phyloP scores from a whole-genome alignment of 2,329 filamentous ascomycete species.

The Metarhizium rileyi region DNA sequence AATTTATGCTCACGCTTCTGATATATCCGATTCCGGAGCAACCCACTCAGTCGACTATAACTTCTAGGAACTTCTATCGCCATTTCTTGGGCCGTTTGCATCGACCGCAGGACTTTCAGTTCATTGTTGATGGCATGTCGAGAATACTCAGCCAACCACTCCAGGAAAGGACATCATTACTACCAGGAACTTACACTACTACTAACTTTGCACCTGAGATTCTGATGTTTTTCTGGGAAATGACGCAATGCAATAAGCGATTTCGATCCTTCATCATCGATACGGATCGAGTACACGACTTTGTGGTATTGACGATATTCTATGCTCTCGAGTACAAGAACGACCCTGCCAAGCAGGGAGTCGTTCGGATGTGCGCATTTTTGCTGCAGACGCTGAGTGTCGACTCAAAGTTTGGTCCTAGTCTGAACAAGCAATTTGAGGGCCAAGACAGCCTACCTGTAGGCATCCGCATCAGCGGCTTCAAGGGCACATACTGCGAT shows the following conservation, averaged over 20 bases:
- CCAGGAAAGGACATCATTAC: conserved; percentile 78
- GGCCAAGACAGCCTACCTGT: conserved; percentile 79
- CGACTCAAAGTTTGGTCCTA: conserved; percentile 80
- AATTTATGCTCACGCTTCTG: conserved; percentile 76
- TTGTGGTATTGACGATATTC: conserved; percentile 81
- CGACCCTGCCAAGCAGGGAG: conserved; percentile 78
- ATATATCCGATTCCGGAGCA: conserved; percentile 82
- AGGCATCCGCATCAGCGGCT: conserved; percentile 72
- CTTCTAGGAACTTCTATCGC: conserved; percentile 79
- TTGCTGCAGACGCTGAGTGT: conserved; percentile 90
- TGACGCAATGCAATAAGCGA: conserved; percentile 92
- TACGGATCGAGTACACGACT: conserved; percentile 86
- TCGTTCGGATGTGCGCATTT: conserved; percentile 97
- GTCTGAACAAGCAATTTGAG: conserved; percentile 81
- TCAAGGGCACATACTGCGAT: conserved; percentile 85
- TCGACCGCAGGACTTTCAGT: conserved; percentile 93
- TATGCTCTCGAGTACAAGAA: conserved; percentile 85
- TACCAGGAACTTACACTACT: conserved; percentile 72
- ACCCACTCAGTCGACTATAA: conserved; percentile 47
- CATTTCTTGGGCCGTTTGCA: conserved; percentile 87
- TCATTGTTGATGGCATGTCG: conserved; percentile 89
- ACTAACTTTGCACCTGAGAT: conserved; percentile 89
- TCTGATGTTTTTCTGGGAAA: conserved; percentile 96
- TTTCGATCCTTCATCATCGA: conserved; percentile 97
- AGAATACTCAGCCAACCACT: conserved; percentile 87